phyloP scores from a whole-genome alignment of 306 rosid genomes.

The Argentina anserina region DNA sequence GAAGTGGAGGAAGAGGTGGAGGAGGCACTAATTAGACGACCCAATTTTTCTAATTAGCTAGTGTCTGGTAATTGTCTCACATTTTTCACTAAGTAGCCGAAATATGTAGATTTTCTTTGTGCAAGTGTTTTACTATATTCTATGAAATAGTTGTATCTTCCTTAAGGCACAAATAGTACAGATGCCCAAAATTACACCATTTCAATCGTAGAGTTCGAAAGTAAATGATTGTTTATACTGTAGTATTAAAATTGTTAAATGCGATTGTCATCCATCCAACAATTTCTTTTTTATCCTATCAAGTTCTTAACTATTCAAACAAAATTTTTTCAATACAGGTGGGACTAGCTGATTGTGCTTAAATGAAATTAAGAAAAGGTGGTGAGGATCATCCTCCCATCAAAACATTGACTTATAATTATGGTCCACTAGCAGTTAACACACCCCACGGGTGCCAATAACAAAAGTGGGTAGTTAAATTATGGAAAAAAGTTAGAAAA shows the following conservation, averaged over 20 bases:
- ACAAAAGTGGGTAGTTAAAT: too few relatives aligned
- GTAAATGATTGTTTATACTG: neutral
- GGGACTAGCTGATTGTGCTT: neutral
- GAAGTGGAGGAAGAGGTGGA: neutral
- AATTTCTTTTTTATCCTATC: neutral
- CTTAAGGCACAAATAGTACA: neutral
- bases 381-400: neutral
- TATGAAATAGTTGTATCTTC: too few relatives aligned
- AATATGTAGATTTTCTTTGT: too few relatives aligned
- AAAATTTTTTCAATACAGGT: neutral
- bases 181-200: neutral
- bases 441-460: too few relatives aligned
- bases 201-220: neutral
- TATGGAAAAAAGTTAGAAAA: too few relatives aligned
- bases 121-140: too few relatives aligned
- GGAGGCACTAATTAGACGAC: constrained; percentile 1
- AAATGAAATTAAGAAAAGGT: neutral
- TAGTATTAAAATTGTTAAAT: neutral
- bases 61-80: too few relatives aligned
- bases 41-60: too few relatives aligned
- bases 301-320: neutral
- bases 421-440: too few relatives aligned
- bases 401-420: neutral
- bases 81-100: too few relatives aligned
- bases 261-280: neutral